Percentiles rank a stretch among this genome's conserved stretches.
Evolutionary conservation across 352 stramenopile species (phyloP).

Genomic region (Pythium sukuiense): DNA sequence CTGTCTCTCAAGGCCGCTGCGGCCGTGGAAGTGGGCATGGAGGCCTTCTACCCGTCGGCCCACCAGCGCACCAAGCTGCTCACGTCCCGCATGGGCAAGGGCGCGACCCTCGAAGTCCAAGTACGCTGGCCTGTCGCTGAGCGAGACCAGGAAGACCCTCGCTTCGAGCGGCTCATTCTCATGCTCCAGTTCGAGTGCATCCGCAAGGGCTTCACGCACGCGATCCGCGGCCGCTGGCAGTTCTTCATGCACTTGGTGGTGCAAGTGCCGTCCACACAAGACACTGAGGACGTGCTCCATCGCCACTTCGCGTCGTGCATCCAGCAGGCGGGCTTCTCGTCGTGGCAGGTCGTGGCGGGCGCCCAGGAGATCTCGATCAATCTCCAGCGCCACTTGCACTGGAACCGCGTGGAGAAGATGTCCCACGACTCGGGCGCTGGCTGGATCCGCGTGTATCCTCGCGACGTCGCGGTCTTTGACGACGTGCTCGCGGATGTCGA

Average conservation of each 20-base stretch:
- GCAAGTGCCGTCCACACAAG: conserved; percentile 45
- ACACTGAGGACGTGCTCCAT: conserved; percentile 62
- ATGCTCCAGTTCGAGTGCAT: conserved; percentile 88
- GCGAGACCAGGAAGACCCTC: conserved; percentile 83
- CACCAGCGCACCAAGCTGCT: conserved; percentile 80
- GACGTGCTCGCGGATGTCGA: conserved; percentile 80
- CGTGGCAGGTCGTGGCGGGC: conserved; percentile 82
- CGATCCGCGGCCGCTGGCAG: conserved; percentile 75
- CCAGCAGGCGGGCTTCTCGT: conserved; percentile 77
- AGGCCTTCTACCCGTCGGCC: conserved; percentile 85
- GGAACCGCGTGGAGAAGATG: conserved; percentile 89
- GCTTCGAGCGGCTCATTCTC: conserved; percentile 84
- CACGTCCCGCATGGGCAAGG: conserved; percentile 80
- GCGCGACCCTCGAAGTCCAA: conserved; percentile 82
- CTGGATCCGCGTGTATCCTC: conserved; percentile 87
- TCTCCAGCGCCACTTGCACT: conserved; percentile 84
- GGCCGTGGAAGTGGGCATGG: conserved; percentile 82
- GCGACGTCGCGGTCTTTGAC: conserved; percentile 69
- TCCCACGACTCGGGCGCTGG: conserved; percentile 79
- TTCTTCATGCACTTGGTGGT: conserved; percentile 88
- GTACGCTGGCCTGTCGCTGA: conserved; percentile 87
- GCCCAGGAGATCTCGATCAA: conserved; percentile 88
- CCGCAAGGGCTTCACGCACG: conserved; percentile 60
- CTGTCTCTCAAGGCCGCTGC: conserved; percentile 83
- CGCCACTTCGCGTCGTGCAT: conserved; percentile 79